These are phyloP conservation scores for Stevia rebaudiana DNA, from an alignment of 140 eudicot genomes.

Conservation along the genomic window DNA sequence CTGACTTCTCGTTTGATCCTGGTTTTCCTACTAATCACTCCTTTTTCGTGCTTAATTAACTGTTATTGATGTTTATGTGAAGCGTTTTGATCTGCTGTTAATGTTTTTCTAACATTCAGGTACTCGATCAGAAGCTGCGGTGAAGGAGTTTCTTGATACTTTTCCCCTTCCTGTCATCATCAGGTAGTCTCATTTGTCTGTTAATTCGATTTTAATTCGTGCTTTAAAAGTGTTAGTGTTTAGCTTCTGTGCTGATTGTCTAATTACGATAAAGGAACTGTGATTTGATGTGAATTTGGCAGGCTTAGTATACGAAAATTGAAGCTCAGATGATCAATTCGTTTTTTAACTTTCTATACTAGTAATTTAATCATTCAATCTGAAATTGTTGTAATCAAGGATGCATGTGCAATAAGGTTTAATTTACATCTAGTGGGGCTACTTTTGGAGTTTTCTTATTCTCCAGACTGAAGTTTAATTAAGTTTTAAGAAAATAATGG, in stretches of 20 bases:
- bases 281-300: background rate
- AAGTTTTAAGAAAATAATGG: background rate
- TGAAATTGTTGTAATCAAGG: slow-evolving; percentile 10
- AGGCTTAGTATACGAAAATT: background rate
- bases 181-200: slow-evolving; percentile 30
- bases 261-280: background rate
- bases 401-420: slow-evolving; percentile 4
- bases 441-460: background rate
- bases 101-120: slow-evolving; percentile 37
- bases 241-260: background rate
- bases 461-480: background rate
- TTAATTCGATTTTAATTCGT: background rate
- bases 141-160: slow-evolving; percentile 60
- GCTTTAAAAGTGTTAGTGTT: background rate
- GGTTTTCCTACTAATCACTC: slow-evolving; percentile 31
- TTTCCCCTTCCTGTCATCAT: slow-evolving; percentile 78
- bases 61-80: background rate
- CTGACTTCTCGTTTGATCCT: slow-evolving; percentile 74
- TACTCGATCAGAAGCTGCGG: slow-evolving; percentile 57
- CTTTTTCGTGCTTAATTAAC: background rate
- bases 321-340: too few species aligned
- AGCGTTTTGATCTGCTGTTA: background rate
- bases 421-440: slow-evolving; percentile 11
- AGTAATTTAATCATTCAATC: background rate
- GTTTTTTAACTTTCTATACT: background rate